phyloP scores from a whole-genome alignment of 441 rosid species.

The Raphanus hybrid region DNA sequence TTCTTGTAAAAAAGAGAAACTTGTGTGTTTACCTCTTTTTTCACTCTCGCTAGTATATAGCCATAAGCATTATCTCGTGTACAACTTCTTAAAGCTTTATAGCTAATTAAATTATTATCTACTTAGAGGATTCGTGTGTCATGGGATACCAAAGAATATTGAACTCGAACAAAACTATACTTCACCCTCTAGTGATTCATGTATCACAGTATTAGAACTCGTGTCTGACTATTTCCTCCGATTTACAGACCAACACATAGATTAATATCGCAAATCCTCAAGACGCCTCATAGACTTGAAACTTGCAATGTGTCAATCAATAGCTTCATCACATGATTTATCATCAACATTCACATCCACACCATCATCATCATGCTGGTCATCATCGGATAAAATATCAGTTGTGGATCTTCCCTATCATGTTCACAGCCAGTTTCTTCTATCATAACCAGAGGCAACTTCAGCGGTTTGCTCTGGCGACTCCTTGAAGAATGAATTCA shows the following conservation, averaged over 20 bases:
- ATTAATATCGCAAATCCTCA: not conserved
- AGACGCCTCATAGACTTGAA: not conserved
- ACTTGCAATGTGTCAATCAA: not conserved
- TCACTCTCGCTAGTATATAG: too few relatives aligned
- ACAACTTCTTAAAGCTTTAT: too few relatives aligned
- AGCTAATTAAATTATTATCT: too few relatives aligned
- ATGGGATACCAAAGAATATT: too few relatives aligned
- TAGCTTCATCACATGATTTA: slow-evolving; percentile 20
- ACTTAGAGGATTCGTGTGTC: too few relatives aligned
- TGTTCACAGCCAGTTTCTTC: slow-evolving; percentile 53
- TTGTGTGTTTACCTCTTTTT: too few relatives aligned
- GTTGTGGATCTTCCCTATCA: slow-evolving; percentile 27
- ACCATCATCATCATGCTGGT: not conserved
- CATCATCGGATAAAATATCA: slow-evolving; percentile 21
- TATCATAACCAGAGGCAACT: slow-evolving; percentile 57
- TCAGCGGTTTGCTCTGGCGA: slow-evolving; percentile 64
- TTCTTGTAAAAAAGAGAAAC: too few relatives aligned
- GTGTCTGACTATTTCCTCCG: not conserved
- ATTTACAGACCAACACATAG: not conserved
- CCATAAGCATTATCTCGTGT: too few relatives aligned
- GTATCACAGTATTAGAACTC: not conserved
- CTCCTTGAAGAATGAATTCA: slow-evolving; percentile 68
- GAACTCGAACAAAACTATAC: not conserved
- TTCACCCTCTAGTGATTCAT: not conserved
- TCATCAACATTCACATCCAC: slow-evolving; percentile 14